A percentile compares a stretch with the other conserved stretches of the same genome.
phyloP scores from a whole-genome alignment of 345 rosid genomes.

The Fremontodendron californicum region DNA sequence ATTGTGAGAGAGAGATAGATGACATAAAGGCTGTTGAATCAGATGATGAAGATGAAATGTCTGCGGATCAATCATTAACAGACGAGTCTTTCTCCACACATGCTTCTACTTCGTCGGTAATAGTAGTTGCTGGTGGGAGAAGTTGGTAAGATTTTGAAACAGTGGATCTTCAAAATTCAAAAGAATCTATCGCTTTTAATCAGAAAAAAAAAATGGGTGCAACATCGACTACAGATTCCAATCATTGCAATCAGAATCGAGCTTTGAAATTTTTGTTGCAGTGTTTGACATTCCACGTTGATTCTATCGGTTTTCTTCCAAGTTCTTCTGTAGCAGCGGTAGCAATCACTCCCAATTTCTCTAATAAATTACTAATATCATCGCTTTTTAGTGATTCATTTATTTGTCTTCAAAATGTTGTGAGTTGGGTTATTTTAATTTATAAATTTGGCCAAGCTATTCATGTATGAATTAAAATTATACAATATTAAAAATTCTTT shows the following conservation, averaged over 20 bases:
- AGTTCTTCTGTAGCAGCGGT: neutral
- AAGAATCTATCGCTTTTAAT: neutral
- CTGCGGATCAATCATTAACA: slow-evolving; percentile 28
- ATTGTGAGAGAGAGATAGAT: slow-evolving; percentile 31
- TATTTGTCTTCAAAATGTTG: too few relatives aligned
- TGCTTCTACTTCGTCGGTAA: slow-evolving; percentile 12
- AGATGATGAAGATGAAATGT: slow-evolving; percentile 25
- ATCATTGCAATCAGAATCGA: neutral
- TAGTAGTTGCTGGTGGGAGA: neutral
- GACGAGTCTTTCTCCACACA: slow-evolving; percentile 30
- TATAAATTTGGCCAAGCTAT: too few relatives aligned
- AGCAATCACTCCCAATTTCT: neutral
- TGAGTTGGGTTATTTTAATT: too few relatives aligned
- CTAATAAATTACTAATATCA: neutral
- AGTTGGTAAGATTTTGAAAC: neutral
- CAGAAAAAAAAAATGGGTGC: neutral
- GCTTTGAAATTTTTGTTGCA: neutral
- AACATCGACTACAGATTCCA: neutral
- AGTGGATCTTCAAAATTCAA: neutral
- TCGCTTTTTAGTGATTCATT: too few relatives aligned
- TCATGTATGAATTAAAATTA: too few relatives aligned
- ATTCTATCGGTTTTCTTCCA: neutral
- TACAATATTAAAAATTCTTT: too few relatives aligned
- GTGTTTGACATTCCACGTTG: neutral
- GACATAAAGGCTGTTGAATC: slow-evolving; percentile 19